Evolutionary conservation across 1,284 basidiomycete species (phyloP), one percentile per base, ranked within the genome.

Genomic region (Trichosporon sp.): DNA sequence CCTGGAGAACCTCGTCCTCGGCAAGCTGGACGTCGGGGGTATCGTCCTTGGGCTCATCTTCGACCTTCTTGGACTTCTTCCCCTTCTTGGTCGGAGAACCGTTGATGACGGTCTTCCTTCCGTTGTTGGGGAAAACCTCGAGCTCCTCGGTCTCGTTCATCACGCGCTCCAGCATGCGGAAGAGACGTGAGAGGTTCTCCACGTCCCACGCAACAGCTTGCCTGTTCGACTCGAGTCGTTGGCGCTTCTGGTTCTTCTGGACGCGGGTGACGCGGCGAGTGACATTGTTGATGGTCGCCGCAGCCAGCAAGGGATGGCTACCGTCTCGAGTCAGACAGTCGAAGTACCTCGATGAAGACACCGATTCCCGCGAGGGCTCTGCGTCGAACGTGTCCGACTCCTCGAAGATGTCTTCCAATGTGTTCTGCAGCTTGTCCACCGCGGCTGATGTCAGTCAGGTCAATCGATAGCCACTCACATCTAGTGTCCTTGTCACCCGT

Each of bases 381-480:
- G 89, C 86, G 2, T 91, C 87, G 23, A 96, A 85, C 0, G 87
- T 81, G 77, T 96, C 94, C 77, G 95, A 91, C 0, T 93, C 92
- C 78, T 95, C 92, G 73, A 95, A 92, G 23, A 96, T 87, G 68
- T 95, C 92, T 71, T 95, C 92, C 1, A 95, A 84, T 21, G 90
- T 79, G 6, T 86, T 85, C 1, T 85, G 85, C 5, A 96, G 85
- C 77, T 91, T 94, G 76, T 92, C 89, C 8, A 92, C 82, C 0
- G 91, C 89, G 1, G 82, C 91, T 92, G 74, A 21, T n/a, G 47
- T 56, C 62, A 23, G n/a, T 47, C 27, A 62, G 51, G 53, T 25
- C 63, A 51, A 64, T 18, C 0, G 13, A 27, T 8, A 9, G n/a
- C n/a, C n/a, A 74, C 85, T 71, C 72, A 92, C 90, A 89, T 83